These are phyloP conservation scores for Desmodesmus armatus DNA, from an alignment of 139 green algal species.

Conservation along the genomic window DNA sequence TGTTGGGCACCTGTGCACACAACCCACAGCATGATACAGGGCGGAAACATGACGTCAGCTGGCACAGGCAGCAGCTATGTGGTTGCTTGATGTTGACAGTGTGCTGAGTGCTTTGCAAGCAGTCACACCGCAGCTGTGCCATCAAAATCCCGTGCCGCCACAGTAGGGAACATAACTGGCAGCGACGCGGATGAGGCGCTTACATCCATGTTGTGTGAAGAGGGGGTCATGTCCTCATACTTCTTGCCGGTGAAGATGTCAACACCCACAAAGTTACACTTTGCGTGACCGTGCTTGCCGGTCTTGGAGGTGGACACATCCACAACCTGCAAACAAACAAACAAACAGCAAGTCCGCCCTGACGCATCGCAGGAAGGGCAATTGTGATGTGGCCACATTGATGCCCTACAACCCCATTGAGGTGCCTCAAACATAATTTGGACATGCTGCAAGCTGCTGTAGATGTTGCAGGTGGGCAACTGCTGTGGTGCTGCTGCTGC, in stretches of 20 bases:
- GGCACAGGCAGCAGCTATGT: not conserved
- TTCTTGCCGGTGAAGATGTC: conserved; percentile 99
- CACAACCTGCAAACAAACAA: conserved; percentile 81
- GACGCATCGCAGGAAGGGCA: not conserved
- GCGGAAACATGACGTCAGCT: not conserved
- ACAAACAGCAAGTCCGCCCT: not conserved
- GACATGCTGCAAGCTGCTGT: no score
- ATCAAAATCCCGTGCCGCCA: no score
- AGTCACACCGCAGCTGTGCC: no score
- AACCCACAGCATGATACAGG: not conserved
- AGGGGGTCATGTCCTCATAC: conserved; percentile 97
- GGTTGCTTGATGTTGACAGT: not conserved
- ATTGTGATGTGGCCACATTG: not conserved
- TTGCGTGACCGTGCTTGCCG: conserved; percentile 99
- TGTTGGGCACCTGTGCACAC: conserved; percentile 84
- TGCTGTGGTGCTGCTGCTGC: no score
- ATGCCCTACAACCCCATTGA: no score
- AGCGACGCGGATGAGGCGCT: no score
- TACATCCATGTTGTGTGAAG: conserved; percentile 98
- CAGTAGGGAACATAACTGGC: no score
- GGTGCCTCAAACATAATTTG: no score
- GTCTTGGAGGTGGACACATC: conserved; percentile 99
- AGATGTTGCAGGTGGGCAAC: no score
- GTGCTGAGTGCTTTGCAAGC: no score
- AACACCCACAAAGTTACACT: conserved; percentile 97